phyloP scores from a whole-genome alignment of 768 basidiomycete genomes.

The Trametes villosa region DNA sequence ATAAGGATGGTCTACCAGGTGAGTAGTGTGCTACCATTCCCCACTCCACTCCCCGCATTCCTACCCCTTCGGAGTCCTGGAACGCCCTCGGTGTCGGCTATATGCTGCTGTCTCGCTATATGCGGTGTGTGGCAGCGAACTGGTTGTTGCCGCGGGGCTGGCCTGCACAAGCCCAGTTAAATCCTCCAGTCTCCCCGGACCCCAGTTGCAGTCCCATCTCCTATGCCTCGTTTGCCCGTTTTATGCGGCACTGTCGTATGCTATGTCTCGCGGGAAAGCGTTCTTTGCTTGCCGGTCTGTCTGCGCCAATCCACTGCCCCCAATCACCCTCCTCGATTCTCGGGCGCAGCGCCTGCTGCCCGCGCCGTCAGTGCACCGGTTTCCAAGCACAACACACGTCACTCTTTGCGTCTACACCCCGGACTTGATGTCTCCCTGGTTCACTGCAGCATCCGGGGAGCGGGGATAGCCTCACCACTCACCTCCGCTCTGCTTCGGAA shows the following conservation, averaged over 20 bases:
- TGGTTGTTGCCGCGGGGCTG: too few species aligned
- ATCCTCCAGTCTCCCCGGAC: too few species aligned
- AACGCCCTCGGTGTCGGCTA: too few species aligned
- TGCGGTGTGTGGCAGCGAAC: too few species aligned
- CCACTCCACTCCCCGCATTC: neutral
- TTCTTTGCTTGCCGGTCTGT: neutral
- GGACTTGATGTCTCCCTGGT: neutral
- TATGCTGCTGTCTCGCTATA: too few species aligned
- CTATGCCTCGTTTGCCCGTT: neutral
- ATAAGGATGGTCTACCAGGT: slow-evolving; percentile 13
- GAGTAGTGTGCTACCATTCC: neutral
- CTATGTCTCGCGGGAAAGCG: neutral
- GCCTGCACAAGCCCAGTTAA: too few species aligned
- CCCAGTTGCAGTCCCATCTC: neutral
- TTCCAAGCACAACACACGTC: slow-evolving; percentile 4
- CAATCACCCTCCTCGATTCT: slow-evolving; percentile 2
- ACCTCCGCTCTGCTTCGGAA: slow-evolving; percentile 10
- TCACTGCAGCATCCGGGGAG: neutral
- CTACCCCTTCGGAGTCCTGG: neutral
- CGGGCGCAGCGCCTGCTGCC: slow-evolving; percentile 12
- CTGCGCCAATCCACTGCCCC: neutral
- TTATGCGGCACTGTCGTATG: neutral
- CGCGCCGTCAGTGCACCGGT: slow-evolving; percentile 11
- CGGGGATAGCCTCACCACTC: neutral
- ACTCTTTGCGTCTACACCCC: neutral